Percentiles rank a stretch among this genome's conserved stretches.
These are phyloP conservation scores for Lagerstroemia speciosa DNA, from an alignment of 345 rosid species.

Conservation along the genomic window DNA sequence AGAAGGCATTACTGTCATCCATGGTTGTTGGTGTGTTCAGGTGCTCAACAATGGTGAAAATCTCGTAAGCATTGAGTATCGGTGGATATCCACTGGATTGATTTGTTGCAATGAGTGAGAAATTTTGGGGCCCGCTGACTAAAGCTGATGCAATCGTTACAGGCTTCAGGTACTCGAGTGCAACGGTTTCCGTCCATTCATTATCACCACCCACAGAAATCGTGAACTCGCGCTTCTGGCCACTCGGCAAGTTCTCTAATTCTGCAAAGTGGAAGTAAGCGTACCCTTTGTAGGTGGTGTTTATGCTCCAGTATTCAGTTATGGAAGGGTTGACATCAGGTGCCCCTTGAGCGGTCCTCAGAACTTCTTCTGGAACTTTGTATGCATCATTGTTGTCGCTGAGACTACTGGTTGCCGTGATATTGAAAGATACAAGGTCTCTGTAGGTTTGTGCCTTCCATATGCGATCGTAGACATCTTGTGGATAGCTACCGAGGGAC, in stretches of 20 bases:
- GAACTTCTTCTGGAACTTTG: slow-evolving; percentile 5
- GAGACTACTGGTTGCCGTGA: not conserved
- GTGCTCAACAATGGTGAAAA: not conserved
- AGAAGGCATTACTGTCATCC: slow-evolving; percentile 2
- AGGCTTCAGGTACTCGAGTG: slow-evolving; percentile 1
- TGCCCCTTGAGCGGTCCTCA: not conserved
- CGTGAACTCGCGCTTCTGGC: not conserved
- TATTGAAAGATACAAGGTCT: not conserved
- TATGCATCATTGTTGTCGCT: not conserved
- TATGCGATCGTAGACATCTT: not conserved
- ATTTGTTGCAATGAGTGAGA: not conserved
- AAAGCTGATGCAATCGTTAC: not conserved
- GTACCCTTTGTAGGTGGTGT: not conserved
- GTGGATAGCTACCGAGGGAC: not conserved
- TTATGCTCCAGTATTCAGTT: not conserved
- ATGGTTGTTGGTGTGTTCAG: not conserved
- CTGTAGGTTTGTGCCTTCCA: not conserved
- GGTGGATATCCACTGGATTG: not conserved
- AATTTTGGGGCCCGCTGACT: not conserved
- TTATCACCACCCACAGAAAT: not conserved
- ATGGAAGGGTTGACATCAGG: not conserved
- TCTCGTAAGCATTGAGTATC: slow-evolving; percentile 6
- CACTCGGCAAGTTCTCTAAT: not conserved
- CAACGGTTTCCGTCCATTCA: not conserved
- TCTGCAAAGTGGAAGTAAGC: not conserved